phyloP scores from a whole-genome alignment of 768 basidiomycete species.

The Xanthoconium stramineum region DNA sequence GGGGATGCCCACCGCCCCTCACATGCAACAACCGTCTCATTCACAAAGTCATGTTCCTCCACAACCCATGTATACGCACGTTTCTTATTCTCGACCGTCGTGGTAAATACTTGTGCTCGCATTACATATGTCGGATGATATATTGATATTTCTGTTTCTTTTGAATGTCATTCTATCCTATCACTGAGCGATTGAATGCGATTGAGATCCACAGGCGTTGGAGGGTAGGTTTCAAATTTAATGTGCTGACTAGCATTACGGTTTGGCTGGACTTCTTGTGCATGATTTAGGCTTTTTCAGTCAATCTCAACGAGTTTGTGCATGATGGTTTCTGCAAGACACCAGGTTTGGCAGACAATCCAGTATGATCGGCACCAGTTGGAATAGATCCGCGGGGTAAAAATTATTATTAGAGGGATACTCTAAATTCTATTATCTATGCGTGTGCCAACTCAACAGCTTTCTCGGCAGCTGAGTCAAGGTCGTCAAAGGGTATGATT shows the following conservation, averaged over 20 bases:
- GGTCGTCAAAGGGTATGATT: slow-evolving; percentile 88
- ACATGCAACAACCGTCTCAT: slow-evolving; percentile 37
- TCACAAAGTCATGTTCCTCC: slow-evolving; percentile 24
- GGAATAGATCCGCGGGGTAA: not conserved
- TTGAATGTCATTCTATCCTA: slow-evolving; percentile 25
- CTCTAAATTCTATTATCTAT: slow-evolving; percentile 36
- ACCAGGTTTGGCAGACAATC: too few species aligned
- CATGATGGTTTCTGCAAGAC: too few species aligned
- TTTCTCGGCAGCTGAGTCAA: slow-evolving; percentile 86
- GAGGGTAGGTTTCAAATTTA: too few species aligned
- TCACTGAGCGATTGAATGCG: not conserved
- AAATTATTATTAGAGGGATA: slow-evolving; percentile 14
- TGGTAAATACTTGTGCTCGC: slow-evolving; percentile 26
- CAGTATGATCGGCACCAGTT: too few species aligned
- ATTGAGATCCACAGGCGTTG: not conserved
- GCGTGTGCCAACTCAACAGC: slow-evolving; percentile 65
- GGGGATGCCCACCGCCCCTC: slow-evolving; percentile 38
- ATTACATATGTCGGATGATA: slow-evolving; percentile 28
- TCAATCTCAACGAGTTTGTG: too few species aligned
- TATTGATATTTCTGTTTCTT: slow-evolving; percentile 30
- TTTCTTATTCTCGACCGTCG: slow-evolving; percentile 28
- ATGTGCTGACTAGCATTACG: too few species aligned
- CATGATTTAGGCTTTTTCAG: too few species aligned
- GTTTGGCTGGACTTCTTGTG: too few species aligned
- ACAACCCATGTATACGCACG: slow-evolving; percentile 31